Base-by-base conservation (phyloP, 306 rosid genomes). In the Gastrolobium bilobum region DNA sequence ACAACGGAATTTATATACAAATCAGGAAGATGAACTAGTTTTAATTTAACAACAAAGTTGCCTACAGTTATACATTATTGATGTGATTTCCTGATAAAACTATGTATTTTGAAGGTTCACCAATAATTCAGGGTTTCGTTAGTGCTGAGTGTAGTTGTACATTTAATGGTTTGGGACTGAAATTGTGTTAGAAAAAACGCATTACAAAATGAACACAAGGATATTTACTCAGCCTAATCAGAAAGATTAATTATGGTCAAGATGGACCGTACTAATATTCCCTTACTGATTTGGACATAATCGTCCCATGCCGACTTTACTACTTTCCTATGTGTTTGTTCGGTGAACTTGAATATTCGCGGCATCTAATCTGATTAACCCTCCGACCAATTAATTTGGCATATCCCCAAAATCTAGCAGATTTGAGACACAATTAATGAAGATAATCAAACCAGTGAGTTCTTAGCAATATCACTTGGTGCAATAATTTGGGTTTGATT, bases 361-460 rank as follows among this genome's bases (percentile, higher is more conserved):
- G 13, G 60, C 53, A 79, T 77, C 84, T 79, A 72, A 82, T 84
- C 86, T 5, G 42, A 72, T 52, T 72, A 63, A 78, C 10, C 75
- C 6, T 39, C 52, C 60, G 50, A 39, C 78, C 79, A 54, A 75
- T 58, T 65, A 76, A 58, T 71, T 64, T 59, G 50, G 33, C 87
- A 82, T 73, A 88, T 84, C 85, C 88, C 85, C 56, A 78, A 75
- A 86, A 88, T 84, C 88, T 50, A 40, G 87, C 86, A 43, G 37
- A 10, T 15, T 40, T 31, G 50, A 35, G 47, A 35, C 42, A 42
- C 13, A 4, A 44, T 51, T 52, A 42, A 37, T 48, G 30, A 14
- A 56, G 48, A 20, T 8, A 53, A 82, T 38, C 50, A 4, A 60
- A 47, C 58, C 44, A 44, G 33, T 38, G n/a, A 59, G 59, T 54